Percentiles rank a stretch among this genome's conserved stretches.
Evolutionary conservation across 2,329 filamentous ascomycete species (phyloP).

Genomic region (Penicillium sp.): DNA sequence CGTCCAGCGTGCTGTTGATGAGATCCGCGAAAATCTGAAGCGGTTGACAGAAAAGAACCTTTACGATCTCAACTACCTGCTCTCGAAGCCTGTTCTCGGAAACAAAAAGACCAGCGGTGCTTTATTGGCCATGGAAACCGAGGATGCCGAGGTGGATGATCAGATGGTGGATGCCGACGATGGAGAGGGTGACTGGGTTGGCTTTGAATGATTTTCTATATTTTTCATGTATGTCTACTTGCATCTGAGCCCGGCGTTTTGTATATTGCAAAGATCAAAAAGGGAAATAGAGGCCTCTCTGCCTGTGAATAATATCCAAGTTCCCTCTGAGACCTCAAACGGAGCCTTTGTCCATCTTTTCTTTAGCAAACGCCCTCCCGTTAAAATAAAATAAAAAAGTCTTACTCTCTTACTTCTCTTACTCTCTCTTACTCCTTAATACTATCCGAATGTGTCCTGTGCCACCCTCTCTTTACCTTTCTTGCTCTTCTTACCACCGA

Average conservation of each 20-base stretch:
- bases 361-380: conserved; percentile 1
- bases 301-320: conserved; percentile 5
- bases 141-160: conserved; percentile 22
- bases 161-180: conserved; percentile 30
- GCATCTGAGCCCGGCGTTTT: conserved; percentile 24
- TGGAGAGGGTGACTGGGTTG: conserved; percentile 48
- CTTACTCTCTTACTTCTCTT: neutral
- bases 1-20: conserved; percentile 68
- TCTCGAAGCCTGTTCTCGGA: conserved; percentile 44
- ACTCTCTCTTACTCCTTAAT: neutral
- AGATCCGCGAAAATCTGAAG: conserved; percentile 74
- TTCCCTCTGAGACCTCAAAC: conserved; percentile 7
- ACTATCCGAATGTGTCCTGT: conserved; percentile 16
- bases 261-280: conserved; percentile 16
- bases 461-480: conserved; percentile 8
- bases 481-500: conserved; percentile 1
- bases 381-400: neutral
- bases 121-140: conserved; percentile 26
- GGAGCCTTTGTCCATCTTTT: conserved; percentile 1
- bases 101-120: conserved; percentile 24
- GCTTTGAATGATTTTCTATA: conserved; percentile 39
- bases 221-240: conserved; percentile 18
- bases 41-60: conserved; percentile 77
- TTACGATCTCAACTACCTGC: conserved; percentile 78
- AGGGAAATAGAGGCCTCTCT: conserved; percentile 15